Evolutionary conservation across 176 grass and related monocot genomes (phyloP), one percentile per base, ranked within the genome.

Genomic region (Lolium rigidum): DNA sequence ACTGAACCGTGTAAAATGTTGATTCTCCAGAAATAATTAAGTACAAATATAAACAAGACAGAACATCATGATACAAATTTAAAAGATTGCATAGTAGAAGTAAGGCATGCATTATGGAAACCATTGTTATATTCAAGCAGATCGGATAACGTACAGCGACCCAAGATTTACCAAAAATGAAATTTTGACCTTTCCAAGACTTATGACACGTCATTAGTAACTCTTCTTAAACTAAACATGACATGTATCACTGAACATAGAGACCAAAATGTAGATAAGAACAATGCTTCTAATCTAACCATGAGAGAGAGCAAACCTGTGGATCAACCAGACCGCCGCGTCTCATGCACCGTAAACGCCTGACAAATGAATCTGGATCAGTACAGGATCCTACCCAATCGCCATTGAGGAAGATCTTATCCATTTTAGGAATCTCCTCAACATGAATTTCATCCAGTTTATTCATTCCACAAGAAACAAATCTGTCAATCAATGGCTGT

Each of bases 371-470:
- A 52, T n/a, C 86, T 69, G 90, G 60, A 46, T 98, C 90, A 21
- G 63, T 50, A 86, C 96, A 98, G 76, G 84, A 91, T 25, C 96
- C 93, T 22, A 95, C 67, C 96, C 93, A 98, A 50, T 91, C 87
- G 10, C 93, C 93, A 91, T 98, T 94, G 78, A 98, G 62, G 70
- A 98, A 90, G 38, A 98, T 86, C 82, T 98, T 98, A 60, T 92
- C 77, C 80, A 94, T 87, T 85, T 59, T 89, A 13, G 69, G 79
- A 50, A 91, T 50, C 38, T 86, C 26, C 65, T 80, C 62, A 3
- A 72, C 76, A 87, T 82, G 86, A 84, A 90, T 74, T 41, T 85
- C 89, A 84, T 94, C 82, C 81, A 98, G 83, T 67, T 94, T 94
- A 15, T 81, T 87, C 96, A 98, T 94, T 81, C 93, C 96, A 83